Evolutionary conservation across 2,329 filamentous ascomycete species (phyloP).

Genomic region (Sclerotinia subarctica): DNA sequence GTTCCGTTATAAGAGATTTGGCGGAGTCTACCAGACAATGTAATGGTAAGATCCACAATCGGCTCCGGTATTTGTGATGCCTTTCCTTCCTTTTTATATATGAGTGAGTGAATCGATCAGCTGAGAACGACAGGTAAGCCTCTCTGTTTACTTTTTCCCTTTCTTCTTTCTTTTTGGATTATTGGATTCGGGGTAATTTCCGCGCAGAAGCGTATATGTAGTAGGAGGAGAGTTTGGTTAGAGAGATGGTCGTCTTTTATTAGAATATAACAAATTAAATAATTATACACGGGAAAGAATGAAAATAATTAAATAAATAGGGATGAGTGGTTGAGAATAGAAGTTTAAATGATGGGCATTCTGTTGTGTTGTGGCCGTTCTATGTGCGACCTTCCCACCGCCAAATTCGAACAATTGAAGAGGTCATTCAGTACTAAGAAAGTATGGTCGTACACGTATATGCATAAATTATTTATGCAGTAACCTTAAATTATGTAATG

Average conservation of each 20-base stretch:
- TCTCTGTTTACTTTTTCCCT: slow-evolving; percentile 6
- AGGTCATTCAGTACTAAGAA: slow-evolving; percentile 7
- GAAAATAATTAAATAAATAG: neutral
- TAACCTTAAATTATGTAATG: too few relatives aligned
- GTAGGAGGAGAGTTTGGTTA: neutral
- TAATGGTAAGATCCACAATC: slow-evolving; percentile 15
- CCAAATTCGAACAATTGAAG: neutral
- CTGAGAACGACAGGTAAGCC: slow-evolving; percentile 4
- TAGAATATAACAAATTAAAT: slow-evolving; percentile 13
- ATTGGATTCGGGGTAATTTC: slow-evolving; percentile 4
- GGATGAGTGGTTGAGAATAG: slow-evolving; percentile 13
- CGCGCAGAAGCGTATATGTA: neutral
- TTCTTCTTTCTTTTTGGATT: neutral
- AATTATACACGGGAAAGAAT: slow-evolving; percentile 14
- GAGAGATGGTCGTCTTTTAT: neutral
- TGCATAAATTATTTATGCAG: neutral
- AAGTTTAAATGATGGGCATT: slow-evolving; percentile 12
- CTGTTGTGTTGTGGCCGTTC: neutral
- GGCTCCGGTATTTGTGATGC: neutral
- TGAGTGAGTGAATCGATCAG: slow-evolving; percentile 17
- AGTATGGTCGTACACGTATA: neutral
- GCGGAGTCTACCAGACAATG: neutral
- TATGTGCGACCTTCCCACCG: slow-evolving; percentile 13
- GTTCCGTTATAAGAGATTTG: slow-evolving; percentile 10
- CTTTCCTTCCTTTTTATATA: slow-evolving; percentile 14